phyloP scores from a whole-genome alignment of 306 rosid species.

The Dryas drummondii region DNA sequence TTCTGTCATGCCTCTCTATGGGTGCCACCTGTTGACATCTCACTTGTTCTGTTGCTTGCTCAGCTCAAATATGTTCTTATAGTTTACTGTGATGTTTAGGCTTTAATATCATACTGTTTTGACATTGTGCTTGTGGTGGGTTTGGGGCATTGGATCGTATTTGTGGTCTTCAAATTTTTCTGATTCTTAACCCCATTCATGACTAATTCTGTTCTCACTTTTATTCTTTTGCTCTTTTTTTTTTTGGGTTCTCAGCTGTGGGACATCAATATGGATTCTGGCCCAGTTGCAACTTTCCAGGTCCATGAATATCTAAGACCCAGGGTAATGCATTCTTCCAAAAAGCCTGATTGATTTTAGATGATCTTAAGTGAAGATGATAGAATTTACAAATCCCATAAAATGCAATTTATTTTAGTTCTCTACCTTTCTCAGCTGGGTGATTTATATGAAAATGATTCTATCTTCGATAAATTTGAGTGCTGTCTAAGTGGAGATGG shows the following conservation, averaged over 20 bases:
- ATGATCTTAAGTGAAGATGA: background rate
- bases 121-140: background rate
- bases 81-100: background rate
- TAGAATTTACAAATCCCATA: background rate
- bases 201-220: conserved; percentile 8
- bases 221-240: conserved; percentile 13
- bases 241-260: conserved; percentile 38
- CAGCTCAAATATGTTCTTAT: background rate
- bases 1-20: background rate
- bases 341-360: conserved; percentile 6
- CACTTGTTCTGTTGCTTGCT: background rate
- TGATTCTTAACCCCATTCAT: background rate
- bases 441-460: conserved; percentile 95
- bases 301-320: conserved; percentile 89
- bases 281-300: conserved; percentile 54
- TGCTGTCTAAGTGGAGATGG: conserved; percentile 98
- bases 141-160: background rate
- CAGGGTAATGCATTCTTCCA: conserved; percentile 51
- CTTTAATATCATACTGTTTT: background rate
- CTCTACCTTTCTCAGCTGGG: conserved; percentile 62
- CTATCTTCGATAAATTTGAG: conserved; percentile 92
- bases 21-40: background rate
- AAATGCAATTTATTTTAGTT: conserved; percentile 4
- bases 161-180: background rate
- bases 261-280: conserved; percentile 65